Evolutionary conservation across 2,329 filamentous ascomycete species (phyloP).

Genomic region (Pseudogymnoascus pannorum): DNA sequence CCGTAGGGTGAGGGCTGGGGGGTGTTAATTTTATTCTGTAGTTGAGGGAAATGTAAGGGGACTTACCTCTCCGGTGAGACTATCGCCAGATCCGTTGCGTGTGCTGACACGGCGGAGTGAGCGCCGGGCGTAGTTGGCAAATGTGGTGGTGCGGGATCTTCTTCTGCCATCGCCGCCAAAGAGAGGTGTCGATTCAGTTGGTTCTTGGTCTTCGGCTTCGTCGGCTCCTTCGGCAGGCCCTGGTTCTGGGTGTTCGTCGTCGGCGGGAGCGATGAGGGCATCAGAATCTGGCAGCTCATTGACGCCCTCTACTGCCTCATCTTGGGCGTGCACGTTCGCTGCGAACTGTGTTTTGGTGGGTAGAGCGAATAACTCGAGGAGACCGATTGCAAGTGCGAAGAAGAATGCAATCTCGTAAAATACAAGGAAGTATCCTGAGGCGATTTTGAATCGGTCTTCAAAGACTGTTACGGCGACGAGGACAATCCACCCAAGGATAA

Average conservation of each 20-base stretch:
- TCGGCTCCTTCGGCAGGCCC: constrained; percentile 4
- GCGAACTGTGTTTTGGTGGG: constrained; percentile 65
- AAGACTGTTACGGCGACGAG: constrained; percentile 67
- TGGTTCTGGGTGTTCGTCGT: constrained; percentile 14
- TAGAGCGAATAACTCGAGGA: constrained; percentile 74
- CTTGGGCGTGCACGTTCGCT: constrained; percentile 45
- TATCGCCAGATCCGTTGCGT: constrained; percentile 18
- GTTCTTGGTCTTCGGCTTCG: constrained; percentile 28
- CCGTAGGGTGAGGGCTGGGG: constrained; percentile 41
- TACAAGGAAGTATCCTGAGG: constrained; percentile 71
- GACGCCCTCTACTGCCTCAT: constrained; percentile 36
- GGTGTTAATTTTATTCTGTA: background rate
- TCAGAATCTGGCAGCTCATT: constrained; percentile 28
- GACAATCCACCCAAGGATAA: constrained; percentile 62
- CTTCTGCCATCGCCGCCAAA: constrained; percentile 35
- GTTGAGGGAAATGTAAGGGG: background rate
- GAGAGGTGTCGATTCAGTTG: constrained; percentile 51
- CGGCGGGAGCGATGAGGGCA: constrained; percentile 32
- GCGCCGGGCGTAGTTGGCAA: constrained; percentile 43
- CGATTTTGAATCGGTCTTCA: constrained; percentile 66
- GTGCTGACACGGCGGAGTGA: constrained; percentile 15
- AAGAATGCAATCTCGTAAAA: constrained; percentile 74
- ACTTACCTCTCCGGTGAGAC: constrained; percentile 19
- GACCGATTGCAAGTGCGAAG: constrained; percentile 63
- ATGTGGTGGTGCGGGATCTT: constrained; percentile 47